These are phyloP conservation scores for Colletotrichum tofieldiae DNA, from an alignment of 2,329 filamentous ascomycete genomes.

Conservation along the genomic window DNA sequence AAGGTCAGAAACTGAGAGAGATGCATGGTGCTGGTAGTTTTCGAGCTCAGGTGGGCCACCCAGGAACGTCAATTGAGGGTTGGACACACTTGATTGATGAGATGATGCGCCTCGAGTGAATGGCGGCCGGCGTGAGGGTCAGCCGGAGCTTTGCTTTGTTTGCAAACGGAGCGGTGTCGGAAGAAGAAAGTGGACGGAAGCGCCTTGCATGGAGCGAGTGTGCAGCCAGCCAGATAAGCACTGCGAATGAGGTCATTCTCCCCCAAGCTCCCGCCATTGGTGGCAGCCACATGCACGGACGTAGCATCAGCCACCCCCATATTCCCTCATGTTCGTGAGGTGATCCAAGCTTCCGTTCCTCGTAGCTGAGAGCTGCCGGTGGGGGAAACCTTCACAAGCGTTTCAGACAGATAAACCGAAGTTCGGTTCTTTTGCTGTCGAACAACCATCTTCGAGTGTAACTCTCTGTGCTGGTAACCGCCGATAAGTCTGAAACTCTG, in stretches of 20 bases:
- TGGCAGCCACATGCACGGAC: slow-evolving; percentile 24
- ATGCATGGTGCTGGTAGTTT: slow-evolving; percentile 20
- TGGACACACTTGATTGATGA: slow-evolving; percentile 7
- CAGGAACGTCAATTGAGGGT: not conserved
- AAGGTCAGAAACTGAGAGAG: slow-evolving; percentile 22
- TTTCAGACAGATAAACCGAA: slow-evolving; percentile 10
- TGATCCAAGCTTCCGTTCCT: slow-evolving; percentile 33
- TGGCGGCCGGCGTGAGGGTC: slow-evolving; percentile 7
- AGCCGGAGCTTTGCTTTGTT: slow-evolving; percentile 7
- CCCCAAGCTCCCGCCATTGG: slow-evolving; percentile 25
- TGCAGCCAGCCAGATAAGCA: not conserved
- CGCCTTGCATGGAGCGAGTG: not conserved
- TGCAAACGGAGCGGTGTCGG: slow-evolving; percentile 41
- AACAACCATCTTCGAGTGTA: not conserved
- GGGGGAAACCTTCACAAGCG: slow-evolving; percentile 15
- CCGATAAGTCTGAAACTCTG: not conserved
- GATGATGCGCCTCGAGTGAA: slow-evolving; percentile 11
- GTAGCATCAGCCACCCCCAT: slow-evolving; percentile 37
- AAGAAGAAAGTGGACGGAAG: slow-evolving; percentile 13
- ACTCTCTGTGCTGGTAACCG: not conserved
- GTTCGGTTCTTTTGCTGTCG: not conserved
- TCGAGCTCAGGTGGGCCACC: slow-evolving; percentile 2
- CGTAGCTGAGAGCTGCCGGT: slow-evolving; percentile 1
- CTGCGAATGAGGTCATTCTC: slow-evolving; percentile 34
- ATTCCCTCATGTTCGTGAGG: slow-evolving; percentile 19